Evolutionary conservation across 768 basidiomycete genomes (phyloP), one percentile per base, ranked within the genome.

Genomic region (Tephrocybe sp.): DNA sequence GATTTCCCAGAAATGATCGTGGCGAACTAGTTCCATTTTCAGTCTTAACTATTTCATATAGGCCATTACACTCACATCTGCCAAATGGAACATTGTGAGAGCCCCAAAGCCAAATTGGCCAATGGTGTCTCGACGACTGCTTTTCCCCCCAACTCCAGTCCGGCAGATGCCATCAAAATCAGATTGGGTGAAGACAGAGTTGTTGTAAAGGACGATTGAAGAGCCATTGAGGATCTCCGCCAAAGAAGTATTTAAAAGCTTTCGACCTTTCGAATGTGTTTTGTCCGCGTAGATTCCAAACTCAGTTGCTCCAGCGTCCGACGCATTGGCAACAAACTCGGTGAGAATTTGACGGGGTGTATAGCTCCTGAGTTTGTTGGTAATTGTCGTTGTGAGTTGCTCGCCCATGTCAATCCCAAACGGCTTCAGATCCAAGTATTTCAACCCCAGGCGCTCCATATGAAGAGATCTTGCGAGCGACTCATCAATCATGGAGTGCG

Each of bases 251-350:
- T 71, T 70, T 13, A 80, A 44, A 11, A 75, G 32, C 17, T 52
- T 49, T 2, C 55, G 1, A 12, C 43, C 12, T 5, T 50, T 32
- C 6, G 39, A 36, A 30, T 45, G 42, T 5, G 42, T 34, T n/a
- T 71, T 61, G 49, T 79, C 75, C 5, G 78, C 46, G 1, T 76
- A 51, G 16, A 79, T 56, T 2, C 62, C 57, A 52, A 81, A 77
- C n/a, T 62, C 56, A 2, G 66, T 70, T 0, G 80, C 80, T 9
- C 61, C 61, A 0, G 79, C 80, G 56, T 82, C 80, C 5, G 66
- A 65, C 1, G 80, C 80, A 50, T 82, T 82, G 0, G 80, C 80
- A 5, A 82, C 51, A 54, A 80, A 79, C 50, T 82, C 80, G 2
- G 68, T 70, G 32, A 74, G 59, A 9, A 78, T 68, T 46, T 80